phyloP scores from a whole-genome alignment of 1,139 yeast species.

The Yamadazyma blattariae region DNA sequence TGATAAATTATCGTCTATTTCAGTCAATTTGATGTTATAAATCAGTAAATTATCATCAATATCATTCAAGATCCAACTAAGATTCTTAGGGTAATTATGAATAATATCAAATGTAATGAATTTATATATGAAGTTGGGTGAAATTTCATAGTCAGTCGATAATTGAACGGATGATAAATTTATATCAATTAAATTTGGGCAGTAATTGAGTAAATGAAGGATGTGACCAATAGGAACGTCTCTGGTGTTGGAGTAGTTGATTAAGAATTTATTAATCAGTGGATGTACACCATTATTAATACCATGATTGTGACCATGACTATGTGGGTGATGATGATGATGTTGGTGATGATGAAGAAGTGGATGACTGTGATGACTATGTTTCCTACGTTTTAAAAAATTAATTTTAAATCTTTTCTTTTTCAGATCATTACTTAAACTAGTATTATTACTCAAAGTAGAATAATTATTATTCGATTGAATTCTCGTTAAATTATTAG shows the following conservation, averaged over 20 bases:
- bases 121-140: slow-evolving; percentile 26
- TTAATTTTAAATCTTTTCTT: slow-evolving; percentile 11
- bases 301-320: neutral
- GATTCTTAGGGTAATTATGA: slow-evolving; percentile 35
- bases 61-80: slow-evolving; percentile 15
- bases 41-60: slow-evolving; percentile 15
- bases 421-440: slow-evolving; percentile 11
- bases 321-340: neutral
- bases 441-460: slow-evolving; percentile 14
- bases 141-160: slow-evolving; percentile 57
- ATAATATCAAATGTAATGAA: slow-evolving; percentile 39
- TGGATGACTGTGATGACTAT: neutral
- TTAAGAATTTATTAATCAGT: slow-evolving; percentile 51
- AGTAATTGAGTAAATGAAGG: slow-evolving; percentile 55
- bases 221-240: slow-evolving; percentile 72
- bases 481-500: slow-evolving; percentile 25
- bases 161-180: slow-evolving; percentile 55
- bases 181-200: slow-evolving; percentile 52
- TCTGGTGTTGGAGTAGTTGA: slow-evolving; percentile 54
- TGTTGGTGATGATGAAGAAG: neutral
- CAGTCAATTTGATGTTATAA: slow-evolving; percentile 9
- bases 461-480: slow-evolving; percentile 20
- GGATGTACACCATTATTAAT: slow-evolving; percentile 47
- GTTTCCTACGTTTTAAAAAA: slow-evolving; percentile 13
- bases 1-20: slow-evolving; percentile 11